A percentile compares a stretch with the other conserved stretches of the same genome.
These are phyloP conservation scores for Yamadazyma diospyri DNA, from an alignment of 1,139 yeast genomes.

Conservation along the genomic window DNA sequence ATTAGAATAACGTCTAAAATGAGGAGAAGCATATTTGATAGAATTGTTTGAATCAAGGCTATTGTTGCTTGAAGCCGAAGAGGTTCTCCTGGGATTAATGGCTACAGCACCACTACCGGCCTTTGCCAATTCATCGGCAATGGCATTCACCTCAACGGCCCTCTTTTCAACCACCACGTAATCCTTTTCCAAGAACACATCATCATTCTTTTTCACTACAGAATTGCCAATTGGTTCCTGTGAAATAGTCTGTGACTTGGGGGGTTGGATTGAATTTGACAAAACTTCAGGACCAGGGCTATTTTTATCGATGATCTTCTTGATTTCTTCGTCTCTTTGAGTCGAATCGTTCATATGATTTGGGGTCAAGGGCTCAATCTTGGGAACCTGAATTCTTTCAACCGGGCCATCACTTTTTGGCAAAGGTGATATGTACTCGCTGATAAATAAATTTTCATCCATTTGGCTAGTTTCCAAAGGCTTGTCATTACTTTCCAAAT, in stretches of 20 bases:
- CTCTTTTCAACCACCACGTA: conserved; percentile 94
- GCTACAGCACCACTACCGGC: conserved; percentile 61
- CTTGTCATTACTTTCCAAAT: conserved; percentile 45
- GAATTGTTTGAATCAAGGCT: conserved; percentile 12
- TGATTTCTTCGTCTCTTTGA: conserved; percentile 42
- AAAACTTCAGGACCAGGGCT: conserved; percentile 41
- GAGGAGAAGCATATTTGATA: conserved; percentile 12
- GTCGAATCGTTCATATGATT: conserved; percentile 6
- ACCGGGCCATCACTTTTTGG: conserved; percentile 11
- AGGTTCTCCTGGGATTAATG: conserved; percentile 21
- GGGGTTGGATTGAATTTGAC: conserved; percentile 22
- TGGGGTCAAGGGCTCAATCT: conserved; percentile 12
- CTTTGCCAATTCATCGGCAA: conserved; percentile 85
- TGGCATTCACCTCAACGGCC: conserved; percentile 90
- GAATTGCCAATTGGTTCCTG: conserved; percentile 3
- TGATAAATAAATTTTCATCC: conserved; percentile 76
- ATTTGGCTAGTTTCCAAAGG: conserved; percentile 68
- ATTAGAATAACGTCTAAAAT: conserved; percentile 29
- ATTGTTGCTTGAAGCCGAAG: conserved; percentile 14
- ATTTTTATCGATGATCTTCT: conserved; percentile 38
- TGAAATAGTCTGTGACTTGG: conserved; percentile 3
- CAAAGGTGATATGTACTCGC: conserved; percentile 65
- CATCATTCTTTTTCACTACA: conserved; percentile 29
- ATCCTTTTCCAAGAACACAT: conserved; percentile 63
- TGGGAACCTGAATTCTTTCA: conserved; percentile 2